Conservation (phyloP, 2,329 filamentous ascomycete genomes). For the Fusarium nygamai region DNA sequence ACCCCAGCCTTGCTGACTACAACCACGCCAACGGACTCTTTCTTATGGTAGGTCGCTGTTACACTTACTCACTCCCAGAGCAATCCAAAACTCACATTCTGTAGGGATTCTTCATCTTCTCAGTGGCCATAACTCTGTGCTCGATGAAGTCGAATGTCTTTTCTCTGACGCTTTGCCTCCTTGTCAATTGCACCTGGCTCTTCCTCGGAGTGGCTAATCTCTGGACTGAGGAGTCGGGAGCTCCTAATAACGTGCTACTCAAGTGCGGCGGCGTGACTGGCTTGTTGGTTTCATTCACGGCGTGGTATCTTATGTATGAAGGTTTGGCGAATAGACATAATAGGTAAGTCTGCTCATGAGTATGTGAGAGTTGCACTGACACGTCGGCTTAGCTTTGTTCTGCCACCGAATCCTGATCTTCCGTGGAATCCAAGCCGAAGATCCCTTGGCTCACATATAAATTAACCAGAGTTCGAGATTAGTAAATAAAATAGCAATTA, state of each 20-base stretch:
- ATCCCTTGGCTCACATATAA: accelerated
- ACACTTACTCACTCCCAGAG: accelerated
- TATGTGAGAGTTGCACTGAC: not conserved
- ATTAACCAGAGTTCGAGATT: accelerated
- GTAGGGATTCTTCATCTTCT: conserved; percentile 16
- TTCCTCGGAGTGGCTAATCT: not conserved
- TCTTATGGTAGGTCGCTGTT: not conserved
- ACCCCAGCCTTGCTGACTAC: not conserved
- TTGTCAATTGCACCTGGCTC: conserved; percentile 8
- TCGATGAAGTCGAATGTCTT: conserved; percentile 15
- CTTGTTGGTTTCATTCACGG: not conserved
- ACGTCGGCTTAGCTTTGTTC: not conserved
- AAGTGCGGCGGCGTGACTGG: conserved; percentile 8
- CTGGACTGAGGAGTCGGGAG: not conserved
- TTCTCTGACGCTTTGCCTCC: conserved; percentile 10
- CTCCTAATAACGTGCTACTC: not conserved
- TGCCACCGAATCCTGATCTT: not conserved
- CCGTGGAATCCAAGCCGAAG: conserved; percentile 4
- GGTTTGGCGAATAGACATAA: conserved; percentile 7
- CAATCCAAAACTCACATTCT: not conserved
- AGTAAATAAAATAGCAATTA: accelerated
- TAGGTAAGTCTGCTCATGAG: not conserved
- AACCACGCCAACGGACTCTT: conserved; percentile 13
- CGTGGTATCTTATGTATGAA: conserved; percentile 19
- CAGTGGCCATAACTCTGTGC: not conserved